Conservation (phyloP, 106 monocot genomes). For the Acorus calamus region DNA sequence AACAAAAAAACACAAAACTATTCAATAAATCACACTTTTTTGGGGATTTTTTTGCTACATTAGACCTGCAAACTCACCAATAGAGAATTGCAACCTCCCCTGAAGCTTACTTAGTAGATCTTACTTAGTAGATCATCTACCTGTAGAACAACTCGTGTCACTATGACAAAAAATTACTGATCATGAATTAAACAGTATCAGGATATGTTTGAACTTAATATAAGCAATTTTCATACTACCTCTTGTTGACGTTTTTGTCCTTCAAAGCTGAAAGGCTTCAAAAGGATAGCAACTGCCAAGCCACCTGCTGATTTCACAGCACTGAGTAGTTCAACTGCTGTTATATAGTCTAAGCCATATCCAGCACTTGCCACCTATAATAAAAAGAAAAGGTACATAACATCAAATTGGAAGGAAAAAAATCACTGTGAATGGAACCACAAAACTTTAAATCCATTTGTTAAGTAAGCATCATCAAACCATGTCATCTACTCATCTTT, state of each 20-base stretch:
- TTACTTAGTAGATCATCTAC: conserved; percentile 43
- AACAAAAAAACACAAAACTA: no score
- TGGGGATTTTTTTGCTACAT: no score
- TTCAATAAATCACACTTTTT: no score
- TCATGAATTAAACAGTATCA: no score
- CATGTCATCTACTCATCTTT: no score
- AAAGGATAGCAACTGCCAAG: conserved; percentile 49
- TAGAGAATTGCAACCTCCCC: conserved; percentile 37
- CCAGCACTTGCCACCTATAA: conserved; percentile 67
- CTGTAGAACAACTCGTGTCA: conserved; percentile 16
- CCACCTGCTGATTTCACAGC: conserved; percentile 51
- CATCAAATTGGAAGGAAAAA: no score
- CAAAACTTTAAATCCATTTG: no score
- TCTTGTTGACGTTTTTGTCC: conserved; percentile 55
- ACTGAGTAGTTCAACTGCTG: conserved; percentile 45
- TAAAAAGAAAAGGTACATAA: not conserved
- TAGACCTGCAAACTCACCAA: conserved; percentile 26
- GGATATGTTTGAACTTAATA: no score
- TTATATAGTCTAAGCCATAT: conserved; percentile 40
- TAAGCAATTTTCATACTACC: conserved; percentile 15
- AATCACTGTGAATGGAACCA: no score
- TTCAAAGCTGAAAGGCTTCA: conserved; percentile 73
- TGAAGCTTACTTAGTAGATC: conserved; percentile 40
- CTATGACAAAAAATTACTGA: no score
- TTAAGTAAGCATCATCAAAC: no score